Base-by-base conservation (phyloP, 1,284 basidiomycete species). In the Tausonia pullulans region DNA sequence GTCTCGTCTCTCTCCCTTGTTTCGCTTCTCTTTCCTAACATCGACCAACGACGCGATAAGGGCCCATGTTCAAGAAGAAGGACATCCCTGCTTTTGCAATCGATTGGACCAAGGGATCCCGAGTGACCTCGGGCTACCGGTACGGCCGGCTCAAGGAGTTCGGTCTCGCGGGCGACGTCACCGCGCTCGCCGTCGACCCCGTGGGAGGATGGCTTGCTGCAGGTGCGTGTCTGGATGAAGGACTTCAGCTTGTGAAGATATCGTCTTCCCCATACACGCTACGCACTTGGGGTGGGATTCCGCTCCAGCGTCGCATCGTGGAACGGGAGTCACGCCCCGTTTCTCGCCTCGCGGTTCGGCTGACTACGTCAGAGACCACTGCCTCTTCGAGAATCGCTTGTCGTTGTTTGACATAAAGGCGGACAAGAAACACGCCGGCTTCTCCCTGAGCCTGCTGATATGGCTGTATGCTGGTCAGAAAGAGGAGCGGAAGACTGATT, bases 191-290 rank as follows among this genome's bases (percentile, higher is more conserved):
- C 3, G 78, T 84, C 59, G 88, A 93, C 69, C 85, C 89, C 2
- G 75, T 88, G 50, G 81, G 84, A 49, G 82, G 87, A 5, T 77
- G 91, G 14, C 79, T 95, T 14, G 90, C 87, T 3, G 77, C 87
- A 53, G 91, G 88, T 41, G 65, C 64, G 51, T 67, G 50, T 5
- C 56, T 27, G n/a, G 10, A n/a, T 1, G 9, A 27, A 5, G 59
- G 27, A 46, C 44, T 58, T 5, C 6, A 27, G 13, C 27, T 5
- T 7, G 43, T 5, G 44, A 16, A 14, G 44, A 1, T 16, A 14
- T 27, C n/a, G 1, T n/a, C 8, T 16, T 16, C 16, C 8, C 11
- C 16, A 11, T 9, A 44, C 13, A 56, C 16, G 55, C 13, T 11
- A 3, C 39, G 59, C 11, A 7, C 39, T 43, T 41, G 43, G 41